Evolutionary conservation across 2,329 filamentous ascomycete genomes (phyloP), one percentile per base, ranked within the genome.

Genomic region (Aspergillus eucalypticola): DNA sequence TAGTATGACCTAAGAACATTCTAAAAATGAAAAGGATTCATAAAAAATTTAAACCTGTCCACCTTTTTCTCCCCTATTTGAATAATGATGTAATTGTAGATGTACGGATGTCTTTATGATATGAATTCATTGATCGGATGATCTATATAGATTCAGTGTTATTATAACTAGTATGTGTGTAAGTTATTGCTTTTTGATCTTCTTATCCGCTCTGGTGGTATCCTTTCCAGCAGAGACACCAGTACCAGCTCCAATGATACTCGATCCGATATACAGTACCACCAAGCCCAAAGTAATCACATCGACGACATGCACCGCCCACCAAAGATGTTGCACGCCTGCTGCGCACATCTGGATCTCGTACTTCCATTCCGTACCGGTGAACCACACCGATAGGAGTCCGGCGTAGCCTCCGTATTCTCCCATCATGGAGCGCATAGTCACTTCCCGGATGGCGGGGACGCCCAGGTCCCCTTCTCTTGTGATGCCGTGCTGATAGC

Each of bases 371-470:
- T 90, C 86, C 4, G 32, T 5, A 81, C 86, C 88, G 73, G 98
- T 91, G 71, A 94, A 98, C 94, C 94, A 99, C 0, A 90, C 84
- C 63, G 90, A 95, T 42, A 99, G 77, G 44, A 99, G 81, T 0
- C 92, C 95, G 0, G 92, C 92, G 73, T 97, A 95, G 19, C 95
- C 95, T n/a, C 87, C 89, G 76, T 90, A 99, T 59, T 91, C 90
- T 58, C 95, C 95, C 95, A 99, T 99, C 92, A 99, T 98, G 75
- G 92, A 96, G 60, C 93, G 88, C 2, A 99, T 90, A 0, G 95
- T 99, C 65, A 98, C 87, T 77, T 99, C 95, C 27, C 94, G 83
- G 5, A 97, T 81, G 71, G 21, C 88, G 63, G 61, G 73, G 1
- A 60, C 62, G 6, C 19, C 4, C 21, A 51, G 48, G 32, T 48